Conservation (phyloP, 768 basidiomycete species). For the Ephemerocybe angulata region DNA sequence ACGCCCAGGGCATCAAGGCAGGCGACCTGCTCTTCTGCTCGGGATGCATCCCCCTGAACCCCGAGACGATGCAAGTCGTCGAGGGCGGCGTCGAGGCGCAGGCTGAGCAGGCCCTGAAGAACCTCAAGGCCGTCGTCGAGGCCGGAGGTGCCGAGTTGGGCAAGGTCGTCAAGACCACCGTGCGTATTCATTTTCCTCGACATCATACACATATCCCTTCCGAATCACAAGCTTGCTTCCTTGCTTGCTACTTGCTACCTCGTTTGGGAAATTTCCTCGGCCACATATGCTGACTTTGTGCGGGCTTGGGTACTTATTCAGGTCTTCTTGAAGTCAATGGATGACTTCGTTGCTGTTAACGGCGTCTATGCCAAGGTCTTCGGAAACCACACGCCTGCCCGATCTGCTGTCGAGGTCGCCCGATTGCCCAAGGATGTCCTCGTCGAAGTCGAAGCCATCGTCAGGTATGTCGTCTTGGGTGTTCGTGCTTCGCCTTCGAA, state of each 20-base stretch:
- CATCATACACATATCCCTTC: neutral
- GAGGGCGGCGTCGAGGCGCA: conserved; percentile 75
- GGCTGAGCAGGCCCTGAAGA: conserved; percentile 79
- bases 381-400: conserved; percentile 87
- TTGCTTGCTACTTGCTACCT: no score
- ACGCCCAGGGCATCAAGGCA: conserved; percentile 81
- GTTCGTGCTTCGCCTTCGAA: neutral
- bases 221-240: neutral
- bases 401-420: conserved; percentile 87
- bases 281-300: no score
- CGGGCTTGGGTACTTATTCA: no score
- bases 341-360: conserved; percentile 85
- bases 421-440: conserved; percentile 88
- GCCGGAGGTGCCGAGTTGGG: conserved; percentile 75
- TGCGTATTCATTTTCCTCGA: conserved; percentile 25
- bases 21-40: conserved; percentile 86
- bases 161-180: conserved; percentile 90
- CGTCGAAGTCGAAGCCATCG: conserved; percentile 90
- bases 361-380: conserved; percentile 80
- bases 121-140: conserved; percentile 79
- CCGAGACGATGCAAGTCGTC: conserved; percentile 66
- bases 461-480: conserved; percentile 45
- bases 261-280: no score
- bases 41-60: conserved; percentile 83
- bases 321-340: conserved; percentile 92